Percentiles rank a stretch among this genome's conserved stretches.
Conservation (phyloP, 805 yeast species). For the Saccharomycopsis babjevae region DNA sequence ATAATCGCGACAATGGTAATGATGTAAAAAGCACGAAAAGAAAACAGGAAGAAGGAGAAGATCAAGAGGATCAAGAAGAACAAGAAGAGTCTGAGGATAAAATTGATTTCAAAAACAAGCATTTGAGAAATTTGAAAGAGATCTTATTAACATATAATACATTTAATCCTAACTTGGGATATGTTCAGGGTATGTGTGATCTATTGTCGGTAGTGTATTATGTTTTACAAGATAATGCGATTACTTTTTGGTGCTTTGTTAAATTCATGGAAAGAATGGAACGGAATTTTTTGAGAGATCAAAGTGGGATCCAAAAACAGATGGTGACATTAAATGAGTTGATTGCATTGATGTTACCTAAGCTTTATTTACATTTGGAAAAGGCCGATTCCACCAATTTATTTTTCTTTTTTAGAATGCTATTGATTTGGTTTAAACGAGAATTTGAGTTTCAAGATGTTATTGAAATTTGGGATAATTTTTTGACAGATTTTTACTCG, state of each 20-base stretch:
- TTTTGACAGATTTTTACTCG: constrained; percentile 80
- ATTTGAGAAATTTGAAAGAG: constrained; percentile 61
- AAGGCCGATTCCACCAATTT: constrained; percentile 83
- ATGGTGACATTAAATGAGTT: constrained; percentile 75
- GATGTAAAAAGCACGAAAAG: constrained; percentile 23
- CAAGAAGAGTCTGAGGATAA: constrained; percentile 29
- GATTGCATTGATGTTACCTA: constrained; percentile 85
- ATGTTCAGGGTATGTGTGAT: constrained; percentile 98
- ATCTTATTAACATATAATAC: constrained; percentile 81
- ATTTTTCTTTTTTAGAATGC: constrained; percentile 91
- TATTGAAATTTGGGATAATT: constrained; percentile 77
- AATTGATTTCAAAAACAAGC: constrained; percentile 56
- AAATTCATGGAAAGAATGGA: constrained; percentile 93
- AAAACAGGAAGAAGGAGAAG: constrained; percentile 32
- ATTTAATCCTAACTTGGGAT: constrained; percentile 74
- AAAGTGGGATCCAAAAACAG: constrained; percentile 86
- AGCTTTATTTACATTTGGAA: constrained; percentile 69
- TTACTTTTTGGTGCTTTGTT: constrained; percentile 83
- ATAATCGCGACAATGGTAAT: constrained; percentile 19
- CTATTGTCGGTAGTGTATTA: constrained; percentile 77
- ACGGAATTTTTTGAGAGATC: constrained; percentile 83
- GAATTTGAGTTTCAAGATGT: constrained; percentile 78
- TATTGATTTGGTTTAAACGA: constrained; percentile 89
- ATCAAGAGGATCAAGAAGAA: constrained; percentile 31
- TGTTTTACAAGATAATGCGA: constrained; percentile 53